Percentiles rank a stretch among this genome's conserved stretches.
Evolutionary conservation across 2,329 filamentous ascomycete genomes (phyloP).

Genomic region (Colletotrichum acutatum): DNA sequence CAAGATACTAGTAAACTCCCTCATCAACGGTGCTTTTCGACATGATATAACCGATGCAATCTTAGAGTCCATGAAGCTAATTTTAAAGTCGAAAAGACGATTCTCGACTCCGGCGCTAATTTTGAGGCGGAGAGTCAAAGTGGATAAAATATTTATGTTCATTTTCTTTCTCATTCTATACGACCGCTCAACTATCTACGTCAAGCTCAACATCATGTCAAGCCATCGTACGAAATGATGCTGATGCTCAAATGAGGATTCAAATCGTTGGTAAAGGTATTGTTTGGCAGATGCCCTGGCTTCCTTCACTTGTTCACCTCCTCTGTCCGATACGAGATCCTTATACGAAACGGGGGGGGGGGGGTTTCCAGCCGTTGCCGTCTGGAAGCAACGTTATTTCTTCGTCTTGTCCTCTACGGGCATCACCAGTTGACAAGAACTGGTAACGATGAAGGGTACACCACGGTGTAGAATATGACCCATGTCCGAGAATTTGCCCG

Average conservation of each 20-base stretch:
- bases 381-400: not conserved
- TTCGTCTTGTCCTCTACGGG: not conserved
- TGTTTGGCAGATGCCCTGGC: not conserved
- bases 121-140: too few relatives aligned
- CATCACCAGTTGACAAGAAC: slow-evolving; percentile 26
- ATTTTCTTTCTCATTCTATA: too few relatives aligned
- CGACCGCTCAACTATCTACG: not conserved
- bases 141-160: too few relatives aligned
- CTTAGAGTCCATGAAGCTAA: not conserved
- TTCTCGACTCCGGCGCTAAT: too few relatives aligned
- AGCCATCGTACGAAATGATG: not conserved
- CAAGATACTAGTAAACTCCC: not conserved
- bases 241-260: not conserved
- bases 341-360: not conserved
- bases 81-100: not conserved
- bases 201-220: not conserved
- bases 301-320: not conserved
- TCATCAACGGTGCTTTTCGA: not conserved
- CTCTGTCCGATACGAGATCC: not conserved
- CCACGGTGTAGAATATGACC: not conserved
- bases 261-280: not conserved
- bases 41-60: too few relatives aligned
- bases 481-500: not conserved
- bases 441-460: not conserved
- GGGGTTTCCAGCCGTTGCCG: not conserved